A percentile compares a stretch with the other conserved stretches of the same genome.
Conservation (phyloP, 148 eudicot species). For the Camellia sinensis region DNA sequence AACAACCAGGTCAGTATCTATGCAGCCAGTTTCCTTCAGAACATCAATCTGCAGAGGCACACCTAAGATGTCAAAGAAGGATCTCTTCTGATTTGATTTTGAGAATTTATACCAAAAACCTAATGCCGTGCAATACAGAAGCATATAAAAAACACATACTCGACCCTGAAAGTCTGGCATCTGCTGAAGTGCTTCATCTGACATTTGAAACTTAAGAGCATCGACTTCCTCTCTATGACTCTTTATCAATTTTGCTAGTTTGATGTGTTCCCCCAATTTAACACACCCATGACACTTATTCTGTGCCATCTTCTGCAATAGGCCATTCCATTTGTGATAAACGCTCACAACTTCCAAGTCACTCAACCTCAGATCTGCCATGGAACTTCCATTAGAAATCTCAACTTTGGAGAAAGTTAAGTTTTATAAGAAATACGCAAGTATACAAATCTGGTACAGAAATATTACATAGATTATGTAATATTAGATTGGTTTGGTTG, state of each 20-base stretch:
- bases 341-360: slow-evolving; percentile 58
- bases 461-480: not conserved
- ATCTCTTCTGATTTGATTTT: not conserved
- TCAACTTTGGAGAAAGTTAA: slow-evolving; percentile 14
- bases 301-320: slow-evolving; percentile 73
- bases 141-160: slow-evolving; percentile 41
- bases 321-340: slow-evolving; percentile 58
- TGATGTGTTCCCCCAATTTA: slow-evolving; percentile 81
- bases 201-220: slow-evolving; percentile 78
- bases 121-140: not conserved
- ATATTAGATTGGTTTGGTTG: no score
- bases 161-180: slow-evolving; percentile 99
- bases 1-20: slow-evolving; percentile 92
- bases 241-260: slow-evolving; percentile 60
- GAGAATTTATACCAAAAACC: not conserved
- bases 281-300: slow-evolving; percentile 94
- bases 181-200: slow-evolving; percentile 97
- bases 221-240: slow-evolving; percentile 72
- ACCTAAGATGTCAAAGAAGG: slow-evolving; percentile 9
- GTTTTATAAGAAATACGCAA: not conserved
- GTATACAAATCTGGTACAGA: not conserved
- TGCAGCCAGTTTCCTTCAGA: slow-evolving; percentile 81
- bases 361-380: slow-evolving; percentile 84
- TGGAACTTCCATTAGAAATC: slow-evolving; percentile 18
- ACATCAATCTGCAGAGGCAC: slow-evolving; percentile 71